Evolutionary conservation across 2,329 filamentous ascomycete genomes (phyloP), one percentile per base, ranked within the genome.

Genomic region (Setomelanomma holmii): DNA sequence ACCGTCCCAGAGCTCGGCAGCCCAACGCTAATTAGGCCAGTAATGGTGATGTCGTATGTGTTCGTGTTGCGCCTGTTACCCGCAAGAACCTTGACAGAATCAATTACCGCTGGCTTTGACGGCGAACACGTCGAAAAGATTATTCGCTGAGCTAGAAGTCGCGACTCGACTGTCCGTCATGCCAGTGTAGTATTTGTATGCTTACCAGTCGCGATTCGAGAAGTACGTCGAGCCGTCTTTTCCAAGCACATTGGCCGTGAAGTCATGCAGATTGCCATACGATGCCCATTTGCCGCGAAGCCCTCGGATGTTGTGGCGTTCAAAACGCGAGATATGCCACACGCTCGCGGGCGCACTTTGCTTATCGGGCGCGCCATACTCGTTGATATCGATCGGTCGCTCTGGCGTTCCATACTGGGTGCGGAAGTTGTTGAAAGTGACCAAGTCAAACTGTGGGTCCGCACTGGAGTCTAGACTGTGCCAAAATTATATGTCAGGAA

Each of bases 111-210:
- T 30, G 27, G 62, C 72, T 16, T 72, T 66, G 2, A 70, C 74
- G 8, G 76, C 71, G 49, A 76, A 79, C 11, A 71, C 74, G 40
- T 79, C 78, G 17, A 78, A 64, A 4, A 62, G 56, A 2, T 63
- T 55, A 47, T 79, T 76, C 4, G 57, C 53, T 0, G 76, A 74
- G 1, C 65, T 67, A 0, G 67, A 63, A 2, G 76, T 78, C 0
- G 65, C 67, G 4, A 76, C 69, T 14, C 78, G 72, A 12, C 68
- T 44, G 3, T 79, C 79, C 0, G 73, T 76, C 78, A 80, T 80
- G 38, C 76, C 75, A 3, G 67, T 68, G 60, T 81, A 82, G 64
- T 80, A 80, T 46, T 77, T 76, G 60, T 82, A 82, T 8, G 81
- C 72, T 45, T 80, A 77, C 64, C 71, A 81, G 20, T 79, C 76